Evolutionary conservation across 225 moss, liverwort and hornwort genomes (phyloP).

Genomic region (Antitrichia curtipendula): DNA sequence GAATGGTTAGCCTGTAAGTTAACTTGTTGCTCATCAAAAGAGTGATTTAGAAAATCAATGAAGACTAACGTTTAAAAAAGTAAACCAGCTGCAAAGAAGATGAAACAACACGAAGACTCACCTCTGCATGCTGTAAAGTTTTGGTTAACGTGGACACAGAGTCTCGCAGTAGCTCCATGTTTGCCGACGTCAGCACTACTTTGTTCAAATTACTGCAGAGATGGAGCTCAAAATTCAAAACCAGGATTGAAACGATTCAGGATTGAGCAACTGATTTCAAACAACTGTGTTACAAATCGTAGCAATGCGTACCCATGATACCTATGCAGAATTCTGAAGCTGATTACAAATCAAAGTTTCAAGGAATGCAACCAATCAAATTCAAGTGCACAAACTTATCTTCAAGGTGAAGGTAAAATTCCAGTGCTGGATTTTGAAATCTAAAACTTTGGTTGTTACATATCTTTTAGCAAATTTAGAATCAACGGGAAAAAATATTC

Average conservation of each 20-base stretch:
- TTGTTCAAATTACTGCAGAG: slow-evolving; percentile 71
- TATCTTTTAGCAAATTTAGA: not conserved
- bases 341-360: not conserved
- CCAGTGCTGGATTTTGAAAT: not conserved
- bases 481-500: not conserved
- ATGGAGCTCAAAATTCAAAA: not conserved
- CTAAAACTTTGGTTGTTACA: not conserved
- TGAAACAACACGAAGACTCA: not conserved
- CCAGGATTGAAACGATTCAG: not conserved
- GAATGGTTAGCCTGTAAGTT: not conserved
- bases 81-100: not conserved
- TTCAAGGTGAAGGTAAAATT: not conserved
- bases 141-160: slow-evolving; percentile 88
- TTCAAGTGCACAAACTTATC: not conserved
- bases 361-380: not conserved
- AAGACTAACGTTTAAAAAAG: not conserved
- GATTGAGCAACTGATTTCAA: not conserved
- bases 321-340: not conserved
- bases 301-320: not conserved
- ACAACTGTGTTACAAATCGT: not conserved
- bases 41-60: not conserved
- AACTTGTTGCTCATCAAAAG: not conserved
- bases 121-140: slow-evolving; percentile 89
- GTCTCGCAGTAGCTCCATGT: slow-evolving; percentile 73
- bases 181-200: slow-evolving; percentile 77